A percentile compares a stretch with the other conserved stretches of the same genome.
These are phyloP conservation scores for Globisporangium paroecandrum DNA, from an alignment of 352 stramenopile genomes.

Conservation along the genomic window DNA sequence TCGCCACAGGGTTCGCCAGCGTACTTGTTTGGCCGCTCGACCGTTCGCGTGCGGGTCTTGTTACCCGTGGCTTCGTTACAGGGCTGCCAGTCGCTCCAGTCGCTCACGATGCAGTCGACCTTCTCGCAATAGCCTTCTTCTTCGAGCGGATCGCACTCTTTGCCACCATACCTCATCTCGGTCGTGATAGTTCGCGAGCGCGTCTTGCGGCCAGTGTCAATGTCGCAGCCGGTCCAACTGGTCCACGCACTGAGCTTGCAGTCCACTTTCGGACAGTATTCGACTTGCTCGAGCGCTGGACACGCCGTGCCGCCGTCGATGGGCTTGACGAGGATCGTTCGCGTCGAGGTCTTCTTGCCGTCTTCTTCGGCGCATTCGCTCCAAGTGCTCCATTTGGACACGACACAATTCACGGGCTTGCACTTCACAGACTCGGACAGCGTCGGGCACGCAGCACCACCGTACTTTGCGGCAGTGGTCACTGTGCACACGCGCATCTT, in stretches of 20 bases:
- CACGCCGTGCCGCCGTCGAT: constrained; percentile 40
- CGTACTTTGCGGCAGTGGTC: constrained; percentile 23
- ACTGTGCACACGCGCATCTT: constrained; percentile 42
- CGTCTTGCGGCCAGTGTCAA: constrained; percentile 23
- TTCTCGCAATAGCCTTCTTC: constrained; percentile 40
- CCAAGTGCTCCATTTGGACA: constrained; percentile 47
- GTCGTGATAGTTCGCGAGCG: constrained; percentile 18
- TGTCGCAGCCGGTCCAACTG: constrained; percentile 23
- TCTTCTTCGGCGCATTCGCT: constrained; percentile 26
- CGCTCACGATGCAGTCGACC: constrained; percentile 26
- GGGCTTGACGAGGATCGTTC: constrained; percentile 27
- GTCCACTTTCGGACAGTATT: constrained; percentile 40
- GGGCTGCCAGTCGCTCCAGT: constrained; percentile 35
- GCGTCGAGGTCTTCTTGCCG: constrained; percentile 37
- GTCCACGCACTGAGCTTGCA: constrained; percentile 42
- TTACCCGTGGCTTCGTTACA: constrained; percentile 41
- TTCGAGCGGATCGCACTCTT: constrained; percentile 9
- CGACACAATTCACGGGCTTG: constrained; percentile 49
- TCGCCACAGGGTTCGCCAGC: constrained; percentile 20
- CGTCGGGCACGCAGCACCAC: constrained; percentile 34
- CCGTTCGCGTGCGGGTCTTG: constrained; percentile 37
- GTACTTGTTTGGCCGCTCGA: constrained; percentile 21
- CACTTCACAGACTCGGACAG: constrained; percentile 52
- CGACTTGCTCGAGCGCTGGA: constrained; percentile 35
- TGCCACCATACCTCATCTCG: constrained; percentile 9